Base-by-base conservation (phyloP, 192 early-diverging fungal species). In the Pecoramyces ruminantium region DNA sequence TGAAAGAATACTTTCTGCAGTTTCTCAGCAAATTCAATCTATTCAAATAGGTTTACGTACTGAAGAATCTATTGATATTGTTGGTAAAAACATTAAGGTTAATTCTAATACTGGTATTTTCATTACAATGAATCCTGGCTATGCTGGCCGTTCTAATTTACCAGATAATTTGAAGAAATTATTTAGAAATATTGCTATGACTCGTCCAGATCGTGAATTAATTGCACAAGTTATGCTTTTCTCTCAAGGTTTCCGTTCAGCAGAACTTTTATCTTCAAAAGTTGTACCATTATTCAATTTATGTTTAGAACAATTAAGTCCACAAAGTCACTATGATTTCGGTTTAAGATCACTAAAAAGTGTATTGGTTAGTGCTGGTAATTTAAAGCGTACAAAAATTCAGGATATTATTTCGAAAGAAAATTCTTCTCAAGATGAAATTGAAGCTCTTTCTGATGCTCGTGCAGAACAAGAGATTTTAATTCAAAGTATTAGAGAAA, bases 201-300 rank as follows among this genome's bases (percentile, higher is more conserved):
- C 97, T 13, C 94, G 95, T 80, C 98, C 98, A 13, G 97, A 99
- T 83, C 91, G 96, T 42, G 95, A 96, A 81, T 87, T 99, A 38
- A 99, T 99, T 89, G 97, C 98, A 11, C 97, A 99, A 87, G 98
- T 99, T 38, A 99, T 98, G 96, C 86, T 99, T 78, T 99, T 95
- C 83, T 98, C 98, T 30, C 97, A 99, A 89, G 98, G 98, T 40
- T 99, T 99, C 94, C 92, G 94, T 29, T 93, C 94, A 79, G 97
- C 97, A 0, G 98, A 99, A 89, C 81, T 85, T 29, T 84, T 99
- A 67, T 97, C 98, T 0, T 92, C 93, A 77, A 99, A 99, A 86
- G 95, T 97, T 30, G 96, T 99, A 11, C 98, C 98, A 28, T 85
- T 99, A 39, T 99, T 99, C 87, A 96, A 94, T 79, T 88, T 99